A percentile compares a stretch with the other conserved stretches of the same genome.
phyloP scores from a whole-genome alignment of 257 asterid genomes.

The Vinca minor region DNA sequence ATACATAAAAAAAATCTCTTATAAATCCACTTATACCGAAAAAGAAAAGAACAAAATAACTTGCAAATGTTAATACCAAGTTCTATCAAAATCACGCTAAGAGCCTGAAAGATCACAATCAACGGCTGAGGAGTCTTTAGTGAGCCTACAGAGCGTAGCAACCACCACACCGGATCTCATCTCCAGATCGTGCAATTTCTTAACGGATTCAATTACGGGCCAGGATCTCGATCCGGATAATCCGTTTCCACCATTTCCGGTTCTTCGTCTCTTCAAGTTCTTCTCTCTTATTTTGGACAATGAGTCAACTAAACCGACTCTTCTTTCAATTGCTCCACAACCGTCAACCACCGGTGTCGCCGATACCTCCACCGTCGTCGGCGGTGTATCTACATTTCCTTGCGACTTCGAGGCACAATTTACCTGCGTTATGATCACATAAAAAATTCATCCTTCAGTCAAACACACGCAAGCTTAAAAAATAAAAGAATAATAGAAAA shows the following conservation, averaged over 20 bases:
- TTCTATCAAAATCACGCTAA: constrained; percentile 19
- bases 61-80: too few species aligned
- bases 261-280: constrained; percentile 10
- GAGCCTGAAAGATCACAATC: constrained; percentile 20
- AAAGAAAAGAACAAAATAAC: too few species aligned
- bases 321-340: background rate
- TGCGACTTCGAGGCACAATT: background rate
- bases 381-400: constrained; percentile 1
- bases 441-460: background rate
- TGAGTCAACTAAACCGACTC: constrained; percentile 3
- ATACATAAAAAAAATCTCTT: constrained; percentile 19
- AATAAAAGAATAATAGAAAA: too few species aligned
- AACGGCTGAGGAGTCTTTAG: constrained; percentile 18
- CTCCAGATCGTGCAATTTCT: constrained; percentile 25
- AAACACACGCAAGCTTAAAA: too few species aligned
- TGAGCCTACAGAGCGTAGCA: constrained; percentile 17
- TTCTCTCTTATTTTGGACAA: background rate
- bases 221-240: constrained; percentile 7
- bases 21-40: constrained; percentile 1
- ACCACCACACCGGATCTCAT: constrained; percentile 12
- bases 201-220: constrained; percentile 21
- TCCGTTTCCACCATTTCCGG: constrained; percentile 11
- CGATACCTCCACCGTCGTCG: background rate
- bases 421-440: constrained; percentile 3
- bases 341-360: background rate